Base-by-base conservation (phyloP, 129 eudicot species). In the Tanacetum coccineum region DNA sequence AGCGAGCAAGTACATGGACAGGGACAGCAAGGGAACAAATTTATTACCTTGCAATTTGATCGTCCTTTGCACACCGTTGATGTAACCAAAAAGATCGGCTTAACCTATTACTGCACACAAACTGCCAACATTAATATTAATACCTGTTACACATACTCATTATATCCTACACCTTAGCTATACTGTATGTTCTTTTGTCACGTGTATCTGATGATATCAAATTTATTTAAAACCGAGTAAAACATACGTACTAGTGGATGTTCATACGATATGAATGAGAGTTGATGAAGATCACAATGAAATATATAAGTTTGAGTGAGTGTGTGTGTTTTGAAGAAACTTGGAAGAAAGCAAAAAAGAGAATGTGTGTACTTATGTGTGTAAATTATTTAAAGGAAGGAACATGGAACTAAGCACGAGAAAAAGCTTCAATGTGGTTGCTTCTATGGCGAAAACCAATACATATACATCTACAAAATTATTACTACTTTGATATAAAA, bases 381-480 rank as follows among this genome's bases (percentile, higher is more conserved):
- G 56, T 51, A 39, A 13, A 57, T 74, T 44, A 57, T 14, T 47
- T 61, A 67, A 65, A 66, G 40, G 59, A 63, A 39, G 77, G 9
- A 39, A 21, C 19, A 51, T 26, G 74, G 79, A 76, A 76, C 80
- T 50, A 76, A 76, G 70, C 75, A 68, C 80, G 68, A 76, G 64
- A 63, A 76, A 76, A 76, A 76, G 80, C 75, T 68, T 22, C 42
- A 68, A 76, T 76, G 80, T 76, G 80, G 62, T 59, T 76, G 75
- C 74, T 76, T 76, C 80, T 69, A 76, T 68, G 74, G 70, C 22
- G 80, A 70, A 68, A 70, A 68, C 69, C 75, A 70, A 76, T 68
- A 68, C 55, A 75, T 75, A 32, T 60, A 42, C 42, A 55, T 69
- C 10, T 69, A 56, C 9, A 39, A 32, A 22, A 32, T 1, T 48